These are phyloP conservation scores for Corymbia maculata DNA, from an alignment of 345 rosid genomes.

Conservation along the genomic window DNA sequence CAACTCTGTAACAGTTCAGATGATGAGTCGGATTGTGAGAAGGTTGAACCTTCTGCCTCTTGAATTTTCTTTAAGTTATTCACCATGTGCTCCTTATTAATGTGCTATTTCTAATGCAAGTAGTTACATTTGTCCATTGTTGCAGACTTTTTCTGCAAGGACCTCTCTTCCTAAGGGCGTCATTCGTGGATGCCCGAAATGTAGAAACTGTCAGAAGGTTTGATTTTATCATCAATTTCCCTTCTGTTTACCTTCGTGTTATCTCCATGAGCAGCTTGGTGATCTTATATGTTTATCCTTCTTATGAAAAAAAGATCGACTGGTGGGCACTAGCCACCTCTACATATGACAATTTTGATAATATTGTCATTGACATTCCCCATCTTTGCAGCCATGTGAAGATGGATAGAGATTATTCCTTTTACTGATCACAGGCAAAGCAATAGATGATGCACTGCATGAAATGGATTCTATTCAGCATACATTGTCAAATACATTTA, in stretches of 20 bases:
- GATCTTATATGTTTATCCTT: neutral
- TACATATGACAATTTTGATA: neutral
- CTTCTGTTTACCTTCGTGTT: neutral
- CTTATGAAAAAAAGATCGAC: neutral
- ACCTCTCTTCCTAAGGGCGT: slow-evolving; percentile 73
- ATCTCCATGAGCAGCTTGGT: neutral
- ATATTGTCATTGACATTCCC: neutral
- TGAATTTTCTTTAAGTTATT: neutral
- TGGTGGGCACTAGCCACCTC: neutral
- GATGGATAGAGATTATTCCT: neutral
- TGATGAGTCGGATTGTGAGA: slow-evolving; percentile 36
- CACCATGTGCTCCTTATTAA: neutral
- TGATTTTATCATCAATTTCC: neutral
- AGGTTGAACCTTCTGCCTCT: slow-evolving; percentile 45
- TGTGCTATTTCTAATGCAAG: neutral
- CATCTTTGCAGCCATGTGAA: neutral
- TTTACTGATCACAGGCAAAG: neutral
- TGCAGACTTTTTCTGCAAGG: slow-evolving; percentile 41
- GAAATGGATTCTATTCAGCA: neutral
- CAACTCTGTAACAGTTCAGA: slow-evolving; percentile 27
- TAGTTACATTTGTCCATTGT: neutral
- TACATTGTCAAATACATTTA: neutral
- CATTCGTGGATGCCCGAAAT: slow-evolving; percentile 61
- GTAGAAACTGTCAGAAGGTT: slow-evolving; percentile 93
- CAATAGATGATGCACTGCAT: neutral